Percentiles rank a stretch among this genome's conserved stretches.
Conservation (phyloP, 352 stramenopile genomes). For the Pythium brachiatum region DNA sequence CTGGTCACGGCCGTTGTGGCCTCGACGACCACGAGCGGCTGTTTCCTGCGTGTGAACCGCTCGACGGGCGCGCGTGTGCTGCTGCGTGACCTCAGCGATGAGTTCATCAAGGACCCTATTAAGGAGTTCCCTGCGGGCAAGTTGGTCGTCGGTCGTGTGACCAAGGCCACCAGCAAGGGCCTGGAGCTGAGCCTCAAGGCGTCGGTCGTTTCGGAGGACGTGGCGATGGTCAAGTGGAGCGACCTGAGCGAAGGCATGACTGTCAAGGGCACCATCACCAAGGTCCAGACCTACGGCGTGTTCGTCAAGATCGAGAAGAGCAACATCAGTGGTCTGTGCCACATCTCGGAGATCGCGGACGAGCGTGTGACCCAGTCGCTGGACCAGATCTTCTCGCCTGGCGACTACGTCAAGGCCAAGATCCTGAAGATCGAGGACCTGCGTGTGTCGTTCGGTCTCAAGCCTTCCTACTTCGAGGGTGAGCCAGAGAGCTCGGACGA, state of each 20-base stretch:
- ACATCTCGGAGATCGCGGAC: slow-evolving; percentile 96
- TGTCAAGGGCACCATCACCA: slow-evolving; percentile 94
- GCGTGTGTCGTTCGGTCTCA: slow-evolving; percentile 94
- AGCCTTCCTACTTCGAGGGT: slow-evolving; percentile 95
- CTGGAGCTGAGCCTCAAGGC: slow-evolving; percentile 94
- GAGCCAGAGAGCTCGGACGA: slow-evolving; percentile 89
- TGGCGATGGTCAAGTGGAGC: slow-evolving; percentile 81
- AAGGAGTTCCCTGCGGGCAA: slow-evolving; percentile 90
- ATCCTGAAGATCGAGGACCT: slow-evolving; percentile 93
- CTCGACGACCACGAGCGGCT: slow-evolving; percentile 90
- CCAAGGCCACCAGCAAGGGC: slow-evolving; percentile 73
- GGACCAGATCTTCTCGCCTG: slow-evolving; percentile 91
- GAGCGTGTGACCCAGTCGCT: slow-evolving; percentile 92
- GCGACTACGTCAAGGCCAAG: slow-evolving; percentile 97
- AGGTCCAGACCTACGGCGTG: slow-evolving; percentile 94
- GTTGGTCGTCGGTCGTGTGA: slow-evolving; percentile 94
- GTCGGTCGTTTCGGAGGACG: slow-evolving; percentile 90
- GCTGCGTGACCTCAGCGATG: slow-evolving; percentile 94
- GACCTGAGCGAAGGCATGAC: slow-evolving; percentile 90
- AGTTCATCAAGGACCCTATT: slow-evolving; percentile 92
- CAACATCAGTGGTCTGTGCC: slow-evolving; percentile 93
- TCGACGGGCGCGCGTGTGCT: slow-evolving; percentile 88
- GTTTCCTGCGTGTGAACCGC: slow-evolving; percentile 92
- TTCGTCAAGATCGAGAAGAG: slow-evolving; percentile 96
- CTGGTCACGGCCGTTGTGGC: slow-evolving; percentile 91